Conservation (phyloP, 2,329 filamentous ascomycete genomes). For the Westerdykella ornata region DNA sequence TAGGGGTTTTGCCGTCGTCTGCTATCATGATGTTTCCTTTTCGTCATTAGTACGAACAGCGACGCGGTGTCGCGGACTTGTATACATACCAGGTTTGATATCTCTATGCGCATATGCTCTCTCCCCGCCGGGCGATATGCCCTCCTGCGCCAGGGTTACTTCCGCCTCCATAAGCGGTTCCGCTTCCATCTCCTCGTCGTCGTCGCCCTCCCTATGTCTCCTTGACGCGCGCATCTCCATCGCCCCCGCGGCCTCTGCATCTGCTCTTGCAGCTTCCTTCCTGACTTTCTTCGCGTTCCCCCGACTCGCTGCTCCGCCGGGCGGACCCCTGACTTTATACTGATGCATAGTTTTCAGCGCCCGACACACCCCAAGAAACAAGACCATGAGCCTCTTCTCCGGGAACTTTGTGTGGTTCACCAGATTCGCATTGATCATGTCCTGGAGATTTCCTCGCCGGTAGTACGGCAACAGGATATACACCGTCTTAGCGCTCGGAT, state of each 20-base stretch:
- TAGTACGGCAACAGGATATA: slow-evolving; percentile 97
- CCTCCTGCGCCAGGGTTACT: slow-evolving; percentile 59
- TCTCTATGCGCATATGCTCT: slow-evolving; percentile 89
- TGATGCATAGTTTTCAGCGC: slow-evolving; percentile 88
- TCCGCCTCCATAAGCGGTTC: slow-evolving; percentile 79
- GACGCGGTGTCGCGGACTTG: background rate
- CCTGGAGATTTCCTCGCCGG: slow-evolving; percentile 87
- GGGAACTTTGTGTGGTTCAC: slow-evolving; percentile 91
- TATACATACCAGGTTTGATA: slow-evolving; percentile 78
- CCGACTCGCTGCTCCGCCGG: slow-evolving; percentile 45
- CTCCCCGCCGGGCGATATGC: slow-evolving; percentile 60
- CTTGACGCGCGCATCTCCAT: slow-evolving; percentile 40
- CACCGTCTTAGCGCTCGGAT: slow-evolving; percentile 76
- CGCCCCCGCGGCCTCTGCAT: slow-evolving; percentile 42
- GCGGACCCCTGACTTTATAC: slow-evolving; percentile 60
- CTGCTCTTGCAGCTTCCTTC: slow-evolving; percentile 50
- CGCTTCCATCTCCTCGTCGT: slow-evolving; percentile 67
- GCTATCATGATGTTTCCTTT: slow-evolving; percentile 94
- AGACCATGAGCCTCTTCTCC: slow-evolving; percentile 75
- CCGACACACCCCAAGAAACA: slow-evolving; percentile 87
- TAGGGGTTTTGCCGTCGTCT: slow-evolving; percentile 78
- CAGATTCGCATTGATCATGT: slow-evolving; percentile 96
- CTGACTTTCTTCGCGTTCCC: slow-evolving; percentile 51
- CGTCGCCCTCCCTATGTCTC: slow-evolving; percentile 42
- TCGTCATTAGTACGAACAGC: background rate